phyloP scores from a whole-genome alignment of 1,284 basidiomycete genomes.

The Naganishia sp. region DNA sequence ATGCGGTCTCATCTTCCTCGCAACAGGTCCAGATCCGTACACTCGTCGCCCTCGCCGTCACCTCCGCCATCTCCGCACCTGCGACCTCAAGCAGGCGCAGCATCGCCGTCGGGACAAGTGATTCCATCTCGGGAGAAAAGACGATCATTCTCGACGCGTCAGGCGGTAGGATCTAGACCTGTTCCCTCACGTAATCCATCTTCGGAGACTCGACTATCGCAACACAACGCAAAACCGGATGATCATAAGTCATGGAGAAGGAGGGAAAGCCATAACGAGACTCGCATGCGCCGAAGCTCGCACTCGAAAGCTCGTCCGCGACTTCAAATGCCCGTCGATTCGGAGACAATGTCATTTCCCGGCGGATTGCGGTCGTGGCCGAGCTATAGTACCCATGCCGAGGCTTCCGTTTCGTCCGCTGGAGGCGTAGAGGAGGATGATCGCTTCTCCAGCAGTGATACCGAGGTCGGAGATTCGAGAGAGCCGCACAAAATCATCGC shows the following conservation, averaged over 20 bases:
- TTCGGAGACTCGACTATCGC: background rate
- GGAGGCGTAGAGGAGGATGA: slow-evolving; percentile 17
- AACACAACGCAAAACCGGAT: background rate
- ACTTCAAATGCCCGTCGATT: background rate
- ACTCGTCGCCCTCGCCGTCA: slow-evolving; percentile 19
- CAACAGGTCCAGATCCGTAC: slow-evolving; percentile 14
- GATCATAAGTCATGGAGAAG: background rate
- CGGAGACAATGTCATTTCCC: background rate
- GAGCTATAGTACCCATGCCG: slow-evolving; percentile 9
- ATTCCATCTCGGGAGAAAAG: background rate
- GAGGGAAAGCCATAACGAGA: slow-evolving; percentile 1
- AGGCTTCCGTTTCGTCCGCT: slow-evolving; percentile 15
- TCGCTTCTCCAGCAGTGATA: slow-evolving; percentile 18
- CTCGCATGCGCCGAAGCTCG: background rate
- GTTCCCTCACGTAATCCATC: background rate
- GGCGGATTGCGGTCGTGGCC: background rate
- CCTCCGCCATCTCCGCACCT: slow-evolving; percentile 15
- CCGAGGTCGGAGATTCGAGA: slow-evolving; percentile 2
- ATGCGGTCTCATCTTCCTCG: slow-evolving; percentile 19
- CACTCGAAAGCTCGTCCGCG: background rate
- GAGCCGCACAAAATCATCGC: background rate
- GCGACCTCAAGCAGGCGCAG: background rate
- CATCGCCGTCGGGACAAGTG: background rate
- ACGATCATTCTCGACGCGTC: slow-evolving; percentile 11
- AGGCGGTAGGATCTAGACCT: slow-evolving; percentile 3